These are phyloP conservation scores for Ceratonia siliqua DNA, from an alignment of 306 rosid species.

Conservation along the genomic window DNA sequence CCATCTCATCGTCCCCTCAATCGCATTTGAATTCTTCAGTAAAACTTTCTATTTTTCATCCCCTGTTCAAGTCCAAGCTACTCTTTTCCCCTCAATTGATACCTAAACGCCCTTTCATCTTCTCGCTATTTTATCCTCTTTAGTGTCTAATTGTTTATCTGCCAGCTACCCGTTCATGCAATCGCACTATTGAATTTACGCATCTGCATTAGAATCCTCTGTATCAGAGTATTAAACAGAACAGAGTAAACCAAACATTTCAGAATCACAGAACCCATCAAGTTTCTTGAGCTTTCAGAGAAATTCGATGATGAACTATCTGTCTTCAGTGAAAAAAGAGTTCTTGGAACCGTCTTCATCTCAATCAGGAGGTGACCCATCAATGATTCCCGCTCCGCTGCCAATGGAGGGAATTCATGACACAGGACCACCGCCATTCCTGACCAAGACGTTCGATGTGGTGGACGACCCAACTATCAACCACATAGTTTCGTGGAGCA, in stretches of 20 bases:
- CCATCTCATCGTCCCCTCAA: neutral
- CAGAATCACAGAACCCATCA: neutral
- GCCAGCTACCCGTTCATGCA: neutral
- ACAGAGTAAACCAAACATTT: neutral
- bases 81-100: neutral
- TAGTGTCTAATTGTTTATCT: neutral
- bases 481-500: slow-evolving; percentile 77
- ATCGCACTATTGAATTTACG: neutral
- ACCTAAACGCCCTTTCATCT: neutral
- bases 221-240: neutral
- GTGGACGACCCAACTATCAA: slow-evolving; percentile 68
- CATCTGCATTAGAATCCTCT: neutral
- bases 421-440: slow-evolving; percentile 87
- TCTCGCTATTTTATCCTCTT: neutral
- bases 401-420: slow-evolving; percentile 90
- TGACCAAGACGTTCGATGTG: slow-evolving; percentile 80
- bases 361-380: slow-evolving; percentile 26
- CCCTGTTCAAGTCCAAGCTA: slow-evolving; percentile 1
- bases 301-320: slow-evolving; percentile 46
- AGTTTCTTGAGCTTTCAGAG: neutral
- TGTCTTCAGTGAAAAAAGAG: slow-evolving; percentile 64
- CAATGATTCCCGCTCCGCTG: slow-evolving; percentile 48
- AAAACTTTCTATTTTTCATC: neutral
- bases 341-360: slow-evolving; percentile 42
- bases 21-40: neutral